Percentiles rank a stretch among this genome's conserved stretches.
These are phyloP conservation scores for Wickerhamomyces strasburgensis DNA, from an alignment of 805 yeast species.

Conservation along the genomic window DNA sequence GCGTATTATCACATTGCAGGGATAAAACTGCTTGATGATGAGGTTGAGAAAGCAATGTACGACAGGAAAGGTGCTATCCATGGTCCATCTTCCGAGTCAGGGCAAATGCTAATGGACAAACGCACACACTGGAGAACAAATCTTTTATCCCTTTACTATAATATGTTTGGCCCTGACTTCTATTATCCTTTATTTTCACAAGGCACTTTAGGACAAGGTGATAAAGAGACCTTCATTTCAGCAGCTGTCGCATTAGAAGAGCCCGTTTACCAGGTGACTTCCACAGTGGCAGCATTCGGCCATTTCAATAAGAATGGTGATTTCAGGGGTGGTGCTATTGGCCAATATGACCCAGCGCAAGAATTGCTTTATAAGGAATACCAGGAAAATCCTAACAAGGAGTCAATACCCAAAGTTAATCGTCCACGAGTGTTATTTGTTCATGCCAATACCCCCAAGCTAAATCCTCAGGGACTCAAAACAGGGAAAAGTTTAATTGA, in stretches of 20 bases:
- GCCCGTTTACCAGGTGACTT: conserved; percentile 45
- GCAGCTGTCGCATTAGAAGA: conserved; percentile 49
- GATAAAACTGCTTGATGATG: conserved; percentile 34
- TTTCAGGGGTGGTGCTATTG: conserved; percentile 65
- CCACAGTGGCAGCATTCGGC: conserved; percentile 35
- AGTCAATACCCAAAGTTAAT: too few species aligned
- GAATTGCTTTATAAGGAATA: conserved; percentile 35
- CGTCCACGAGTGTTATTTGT: conserved; percentile 12
- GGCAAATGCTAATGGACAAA: conserved; percentile 59
- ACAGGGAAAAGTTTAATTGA: conserved; percentile 1
- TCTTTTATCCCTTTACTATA: conserved; percentile 58
- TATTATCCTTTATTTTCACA: conserved; percentile 67
- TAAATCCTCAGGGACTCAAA: conserved; percentile 25
- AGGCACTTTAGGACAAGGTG: conserved; percentile 73
- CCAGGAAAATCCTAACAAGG: conserved; percentile 1
- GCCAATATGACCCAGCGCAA: conserved; percentile 59
- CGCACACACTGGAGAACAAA: conserved; percentile 51
- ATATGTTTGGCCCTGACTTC: conserved; percentile 56
- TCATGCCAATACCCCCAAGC: conserved; percentile 29
- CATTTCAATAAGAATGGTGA: conserved; percentile 29
- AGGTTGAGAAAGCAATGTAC: conserved; percentile 40
- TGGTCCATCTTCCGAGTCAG: conserved; percentile 65
- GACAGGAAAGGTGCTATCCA: conserved; percentile 58
- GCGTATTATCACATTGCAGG: conserved; percentile 61
- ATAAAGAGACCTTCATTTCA: conserved; percentile 65